Base-by-base conservation (phyloP, 1,284 basidiomycete genomes). In the Amylostereum areolatum region DNA sequence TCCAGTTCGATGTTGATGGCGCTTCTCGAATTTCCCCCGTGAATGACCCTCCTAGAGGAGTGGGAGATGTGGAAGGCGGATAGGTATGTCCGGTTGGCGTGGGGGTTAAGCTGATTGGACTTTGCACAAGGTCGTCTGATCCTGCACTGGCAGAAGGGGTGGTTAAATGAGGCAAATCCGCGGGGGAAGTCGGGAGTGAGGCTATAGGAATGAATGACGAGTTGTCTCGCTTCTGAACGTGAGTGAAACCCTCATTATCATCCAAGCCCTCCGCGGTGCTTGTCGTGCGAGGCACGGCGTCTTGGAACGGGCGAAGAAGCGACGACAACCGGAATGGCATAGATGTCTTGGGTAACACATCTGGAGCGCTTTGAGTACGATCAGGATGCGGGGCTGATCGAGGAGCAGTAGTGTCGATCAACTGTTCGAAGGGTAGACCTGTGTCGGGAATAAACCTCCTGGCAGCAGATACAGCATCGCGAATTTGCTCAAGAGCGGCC, bases 401-500 rank as follows among this genome's bases (percentile, higher is more conserved):
- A 1, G 74, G 48, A 24, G 71, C 64, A 2, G 87, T 90, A 30
- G 85, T 88, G 59, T 90, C 86, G 53, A 89, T 72, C 12, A 89
- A 50, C 31, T 52, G 50, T 41, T 52, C 54, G 2, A 36, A 68
- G 5, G 72, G 58, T 48, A 74, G 71, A n/a, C n/a, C n/a, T n/a
- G n/a, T n/a, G n/a, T 73, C 68, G 5, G 74, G 67, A 25, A 68
- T 52, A 3, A 63, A 69, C 33, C 81, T 78, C 57, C 81, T 75
- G 2, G 50, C 49, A 32, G 73, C 71, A 46, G 78, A 75, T 34
- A 95, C 78, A 7, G 81, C 80, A 51, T 85, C 79, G 34, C 88
- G 81, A 51, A 97, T 92, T 61, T 86, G 80, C 42, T 86, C 82
- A 49, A 92, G 74, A 1, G 92, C 89, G 31, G 68, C 72, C 8